phyloP scores from a whole-genome alignment of 306 rosid genomes.

The Pueraria montana region DNA sequence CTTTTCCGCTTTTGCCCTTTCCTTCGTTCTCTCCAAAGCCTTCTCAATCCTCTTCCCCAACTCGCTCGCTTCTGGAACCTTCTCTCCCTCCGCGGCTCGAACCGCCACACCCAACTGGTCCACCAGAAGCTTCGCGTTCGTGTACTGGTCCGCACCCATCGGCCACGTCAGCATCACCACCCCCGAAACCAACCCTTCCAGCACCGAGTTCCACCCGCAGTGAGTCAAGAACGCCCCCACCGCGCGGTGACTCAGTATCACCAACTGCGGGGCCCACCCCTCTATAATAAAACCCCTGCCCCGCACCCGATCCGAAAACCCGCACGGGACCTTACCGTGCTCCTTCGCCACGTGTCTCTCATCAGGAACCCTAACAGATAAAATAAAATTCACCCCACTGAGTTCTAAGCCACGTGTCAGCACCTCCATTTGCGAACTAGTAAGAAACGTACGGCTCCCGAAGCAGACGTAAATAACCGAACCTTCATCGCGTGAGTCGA shows the following conservation, averaged over 20 bases:
- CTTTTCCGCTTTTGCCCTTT: constrained; percentile 46
- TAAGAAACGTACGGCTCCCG: constrained; percentile 56
- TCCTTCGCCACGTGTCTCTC: constrained; percentile 33
- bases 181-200: constrained; percentile 58
- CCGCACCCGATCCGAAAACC: constrained; percentile 41
- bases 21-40: constrained; percentile 22
- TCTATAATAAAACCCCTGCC: constrained; percentile 45
- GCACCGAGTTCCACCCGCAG: constrained; percentile 70
- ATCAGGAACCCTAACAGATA: background rate
- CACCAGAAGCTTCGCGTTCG: constrained; percentile 57
- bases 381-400: constrained; percentile 52
- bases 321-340: constrained; percentile 9
- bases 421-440: constrained; percentile 49
- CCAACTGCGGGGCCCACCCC: constrained; percentile 68
- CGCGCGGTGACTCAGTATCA: constrained; percentile 53
- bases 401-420: constrained; percentile 43
- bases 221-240: constrained; percentile 66
- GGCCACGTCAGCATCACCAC: constrained; percentile 72
- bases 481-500: constrained; percentile 4
- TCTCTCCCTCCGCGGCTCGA: constrained; percentile 48
- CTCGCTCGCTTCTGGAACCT: constrained; percentile 41
- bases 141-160: constrained; percentile 57
- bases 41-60: constrained; percentile 34
- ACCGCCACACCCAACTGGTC: constrained; percentile 52
- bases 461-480: constrained; percentile 63